Evolutionary conservation across 2,329 filamentous ascomycete genomes (phyloP), one percentile per base, ranked within the genome.

Genomic region (Pseudogymnoascus sp.): DNA sequence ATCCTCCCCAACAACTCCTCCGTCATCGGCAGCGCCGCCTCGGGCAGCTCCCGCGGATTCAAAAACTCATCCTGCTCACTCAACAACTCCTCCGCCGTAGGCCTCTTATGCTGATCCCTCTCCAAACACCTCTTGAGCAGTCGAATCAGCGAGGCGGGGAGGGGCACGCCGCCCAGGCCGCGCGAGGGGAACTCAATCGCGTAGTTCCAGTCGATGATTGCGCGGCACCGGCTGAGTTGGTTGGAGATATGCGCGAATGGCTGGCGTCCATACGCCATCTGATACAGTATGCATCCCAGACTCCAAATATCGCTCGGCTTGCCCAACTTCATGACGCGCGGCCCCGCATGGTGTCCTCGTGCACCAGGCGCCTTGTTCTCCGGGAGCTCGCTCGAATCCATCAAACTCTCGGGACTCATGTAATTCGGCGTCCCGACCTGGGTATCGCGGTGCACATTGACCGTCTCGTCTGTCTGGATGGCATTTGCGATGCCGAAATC

Each of bases 401-500:
- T 86, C 57, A 99, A 81, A 2, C 89, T 91, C 75, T 99, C 94
- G 0, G 94, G 94, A 1, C 91, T 95, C 94, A 99, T 99, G 78
- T 97, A 99, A 74, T 96, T 99, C 3, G 94, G 92, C 0, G 94
- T 99, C 61, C 95, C 94, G 64, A 97, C 87, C 75, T 97, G 91
- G 9, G 88, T 90, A 72, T 99, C 94, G 62, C 94, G 89, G 74
- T 99, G 94, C 9, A 99, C 92, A 67, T 99, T 99, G 74, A 97
- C 89, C 0, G 94, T 99, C 74, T 97, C 86, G 71, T 97, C 94
- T 1, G 87, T 90, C 75, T 96, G 89, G 68, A 99, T 99, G 58
- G 94, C 92, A 70, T 97, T 96, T 62, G 94, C 94, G 70, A 99
- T 99, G 68, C 94, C 94, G 73, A 99, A 99, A 75, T 99, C 94